Evolutionary conservation across 306 rosid species (phyloP).

Genomic region (Cucumis sativus): Cucumber_9930_V3 NC_026661.2:8606501-8607000

Average conservation of each 20-base stretch:
- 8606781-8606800: conserved; percentile 21
- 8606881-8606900: conserved; percentile 42
- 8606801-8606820: conserved; percentile 22
- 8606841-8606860: conserved; percentile 34
- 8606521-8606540: not conserved
- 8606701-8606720: conserved; percentile 22
- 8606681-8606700: conserved; percentile 44
- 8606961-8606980: conserved; percentile 25
- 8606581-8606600: not conserved
- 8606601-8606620: not conserved
- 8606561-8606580: not conserved
- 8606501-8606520: not conserved
- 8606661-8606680: not conserved
- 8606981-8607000: conserved; percentile 81
- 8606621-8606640: not conserved
- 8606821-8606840: conserved; percentile 36
- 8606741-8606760: conserved; percentile 2
- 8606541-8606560: not conserved
- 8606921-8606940: conserved; percentile 37
- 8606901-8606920: conserved; percentile 38
- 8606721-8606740: conserved; percentile 22
- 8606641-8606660: not conserved
- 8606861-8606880: conserved; percentile 28
- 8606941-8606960: conserved; percentile 34
- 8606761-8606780: conserved; percentile 23